Conservation (phyloP, 495 filamentous ascomycete genomes). For the Penicillium paxilli region DNA sequence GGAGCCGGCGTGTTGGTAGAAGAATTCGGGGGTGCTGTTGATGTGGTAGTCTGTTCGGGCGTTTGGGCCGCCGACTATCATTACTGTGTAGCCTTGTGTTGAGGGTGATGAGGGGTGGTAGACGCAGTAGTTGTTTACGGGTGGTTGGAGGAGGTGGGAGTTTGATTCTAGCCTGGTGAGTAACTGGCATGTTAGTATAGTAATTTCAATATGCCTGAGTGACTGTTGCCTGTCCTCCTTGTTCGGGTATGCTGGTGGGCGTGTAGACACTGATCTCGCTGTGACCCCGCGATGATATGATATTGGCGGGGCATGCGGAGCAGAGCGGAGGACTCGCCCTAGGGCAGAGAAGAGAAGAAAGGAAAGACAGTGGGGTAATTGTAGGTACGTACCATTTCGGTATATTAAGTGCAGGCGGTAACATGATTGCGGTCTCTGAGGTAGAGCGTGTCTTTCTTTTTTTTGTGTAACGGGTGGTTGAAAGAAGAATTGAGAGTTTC, state of each 20-base stretch:
- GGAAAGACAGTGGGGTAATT: conserved; percentile 1
- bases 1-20: conserved; percentile 90
- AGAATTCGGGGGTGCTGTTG: conserved; percentile 94
- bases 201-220: no score
- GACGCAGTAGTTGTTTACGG: conserved; percentile 96
- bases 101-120: conserved; percentile 61
- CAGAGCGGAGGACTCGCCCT: no score
- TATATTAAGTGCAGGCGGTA: conserved; percentile 62
- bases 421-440: conserved; percentile 26
- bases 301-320: conserved; percentile 1
- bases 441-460: neutral
- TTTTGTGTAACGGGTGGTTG: neutral
- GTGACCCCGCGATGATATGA: conserved; percentile 15
- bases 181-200: neutral
- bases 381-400: conserved; percentile 71
- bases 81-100: conserved; percentile 49
- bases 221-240: no score
- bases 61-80: conserved; percentile 96
- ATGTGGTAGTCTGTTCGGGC: conserved; percentile 98
- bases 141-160: conserved; percentile 88
- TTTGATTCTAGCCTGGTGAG: conserved; percentile 91
- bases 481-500: no score
- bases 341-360: no score
- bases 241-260: no score
- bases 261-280: no score